A percentile compares a stretch with the other conserved stretches of the same genome.
Conservation (phyloP, 2,329 filamentous ascomycete species). For the Trichoderma pleuroti region DNA sequence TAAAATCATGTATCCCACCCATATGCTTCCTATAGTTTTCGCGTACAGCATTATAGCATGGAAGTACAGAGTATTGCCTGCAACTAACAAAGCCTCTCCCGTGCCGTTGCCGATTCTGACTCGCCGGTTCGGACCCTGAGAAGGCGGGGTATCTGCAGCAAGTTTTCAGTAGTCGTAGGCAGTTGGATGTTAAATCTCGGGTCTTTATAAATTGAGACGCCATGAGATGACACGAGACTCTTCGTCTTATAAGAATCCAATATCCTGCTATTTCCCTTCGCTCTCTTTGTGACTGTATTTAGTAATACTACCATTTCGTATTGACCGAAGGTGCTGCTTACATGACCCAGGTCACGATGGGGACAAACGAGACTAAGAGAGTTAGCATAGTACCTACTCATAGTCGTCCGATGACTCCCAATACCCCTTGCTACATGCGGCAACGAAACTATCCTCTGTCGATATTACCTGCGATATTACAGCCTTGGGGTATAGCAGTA, state of each 20-base stretch:
- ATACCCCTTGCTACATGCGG: neutral
- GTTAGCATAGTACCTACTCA: neutral
- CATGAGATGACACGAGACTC: neutral
- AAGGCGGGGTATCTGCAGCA: neutral
- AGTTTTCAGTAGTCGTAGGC: neutral
- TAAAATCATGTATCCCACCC: neutral
- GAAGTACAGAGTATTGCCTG: neutral
- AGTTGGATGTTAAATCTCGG: neutral
- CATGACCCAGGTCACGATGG: neutral
- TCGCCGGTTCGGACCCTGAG: neutral
- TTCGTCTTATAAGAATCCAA: too few species aligned
- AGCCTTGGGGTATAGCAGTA: neutral
- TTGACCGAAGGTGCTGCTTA: too few species aligned
- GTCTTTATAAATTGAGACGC: neutral
- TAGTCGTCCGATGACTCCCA: neutral
- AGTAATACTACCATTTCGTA: too few species aligned
- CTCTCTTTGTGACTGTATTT: too few species aligned
- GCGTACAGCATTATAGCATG: neutral
- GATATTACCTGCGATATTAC: neutral
- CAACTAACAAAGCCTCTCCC: neutral
- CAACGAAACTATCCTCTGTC: neutral
- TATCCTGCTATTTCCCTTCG: too few species aligned
- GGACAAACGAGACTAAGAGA: neutral
- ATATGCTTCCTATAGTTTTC: neutral
- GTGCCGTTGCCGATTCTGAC: neutral